Evolutionary conservation across 768 basidiomycete species (phyloP).

Genomic region (Coprinopsis marcescibilis): DNA sequence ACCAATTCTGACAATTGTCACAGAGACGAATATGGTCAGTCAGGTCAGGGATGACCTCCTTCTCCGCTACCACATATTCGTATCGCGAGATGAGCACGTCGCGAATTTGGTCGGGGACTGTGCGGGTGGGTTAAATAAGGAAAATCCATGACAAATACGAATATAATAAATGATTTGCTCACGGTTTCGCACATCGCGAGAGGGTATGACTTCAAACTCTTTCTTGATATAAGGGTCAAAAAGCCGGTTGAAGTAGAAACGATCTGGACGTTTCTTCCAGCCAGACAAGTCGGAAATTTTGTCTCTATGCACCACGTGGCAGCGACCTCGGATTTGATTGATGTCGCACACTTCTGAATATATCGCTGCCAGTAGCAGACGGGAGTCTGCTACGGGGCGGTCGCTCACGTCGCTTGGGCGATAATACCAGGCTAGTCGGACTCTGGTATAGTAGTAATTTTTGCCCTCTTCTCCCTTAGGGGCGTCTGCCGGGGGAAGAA

Average conservation of each 20-base stretch:
- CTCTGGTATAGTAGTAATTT: slow-evolving; percentile 71
- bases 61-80: slow-evolving; percentile 93
- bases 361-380: slow-evolving; percentile 90
- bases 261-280: slow-evolving; percentile 92
- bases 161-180: slow-evolving; percentile 37
- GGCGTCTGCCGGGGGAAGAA: slow-evolving; percentile 74
- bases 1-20: slow-evolving; percentile 83
- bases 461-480: slow-evolving; percentile 61
- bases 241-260: slow-evolving; percentile 93
- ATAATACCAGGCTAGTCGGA: slow-evolving; percentile 94
- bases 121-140: slow-evolving; percentile 18
- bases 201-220: slow-evolving; percentile 93
- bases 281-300: slow-evolving; percentile 89
- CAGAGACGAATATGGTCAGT: slow-evolving; percentile 84
- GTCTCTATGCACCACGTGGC: slow-evolving; percentile 92
- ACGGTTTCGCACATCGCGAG: slow-evolving; percentile 86
- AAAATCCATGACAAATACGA: slow-evolving; percentile 15
- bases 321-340: slow-evolving; percentile 86
- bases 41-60: slow-evolving; percentile 86
- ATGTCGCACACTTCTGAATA: slow-evolving; percentile 96
- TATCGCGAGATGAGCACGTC: slow-evolving; percentile 75
- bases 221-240: slow-evolving; percentile 98
- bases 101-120: slow-evolving; percentile 80
- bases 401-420: slow-evolving; percentile 94
- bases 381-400: slow-evolving; percentile 84